Percentiles rank a stretch among this genome's conserved stretches.
phyloP scores from a whole-genome alignment of 2,329 filamentous ascomycete species.

The Aureobasidium lini region DNA sequence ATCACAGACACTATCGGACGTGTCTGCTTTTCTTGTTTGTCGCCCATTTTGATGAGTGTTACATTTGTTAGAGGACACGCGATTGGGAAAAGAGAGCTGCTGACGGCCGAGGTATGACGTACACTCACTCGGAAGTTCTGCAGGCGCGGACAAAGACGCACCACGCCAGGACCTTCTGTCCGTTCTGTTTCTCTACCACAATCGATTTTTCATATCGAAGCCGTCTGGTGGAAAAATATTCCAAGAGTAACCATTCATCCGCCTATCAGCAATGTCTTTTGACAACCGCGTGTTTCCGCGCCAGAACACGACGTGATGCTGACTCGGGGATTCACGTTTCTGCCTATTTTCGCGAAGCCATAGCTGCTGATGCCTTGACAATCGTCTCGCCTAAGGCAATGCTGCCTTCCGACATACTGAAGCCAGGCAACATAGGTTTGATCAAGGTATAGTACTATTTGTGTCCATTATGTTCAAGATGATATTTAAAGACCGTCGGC shows the following conservation, averaged over 20 bases:
- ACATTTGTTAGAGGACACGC: not conserved
- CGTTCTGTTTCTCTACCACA: not conserved
- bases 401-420: not conserved
- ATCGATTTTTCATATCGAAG: no score
- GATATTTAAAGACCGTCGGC: not conserved
- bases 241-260: no score
- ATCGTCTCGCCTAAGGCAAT: not conserved
- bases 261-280: no score
- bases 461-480: not conserved
- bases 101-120: conserved; percentile 3
- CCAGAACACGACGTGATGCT: not conserved
- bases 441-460: not conserved
- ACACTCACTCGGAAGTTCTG: not conserved
- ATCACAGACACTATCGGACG: conserved; percentile 28
- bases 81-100: not conserved
- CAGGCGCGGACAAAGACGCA: not conserved
- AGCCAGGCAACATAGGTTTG: not conserved
- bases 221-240: no score
- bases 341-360: not conserved
- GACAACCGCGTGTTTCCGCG: no score
- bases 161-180: not conserved
- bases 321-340: not conserved
- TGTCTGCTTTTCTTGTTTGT: conserved; percentile 17
- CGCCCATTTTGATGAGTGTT: not conserved
- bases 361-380: not conserved